Percentiles rank a stretch among this genome's conserved stretches.
Conservation (phyloP, 768 basidiomycete species). For the Podaxis rugospora region DNA sequence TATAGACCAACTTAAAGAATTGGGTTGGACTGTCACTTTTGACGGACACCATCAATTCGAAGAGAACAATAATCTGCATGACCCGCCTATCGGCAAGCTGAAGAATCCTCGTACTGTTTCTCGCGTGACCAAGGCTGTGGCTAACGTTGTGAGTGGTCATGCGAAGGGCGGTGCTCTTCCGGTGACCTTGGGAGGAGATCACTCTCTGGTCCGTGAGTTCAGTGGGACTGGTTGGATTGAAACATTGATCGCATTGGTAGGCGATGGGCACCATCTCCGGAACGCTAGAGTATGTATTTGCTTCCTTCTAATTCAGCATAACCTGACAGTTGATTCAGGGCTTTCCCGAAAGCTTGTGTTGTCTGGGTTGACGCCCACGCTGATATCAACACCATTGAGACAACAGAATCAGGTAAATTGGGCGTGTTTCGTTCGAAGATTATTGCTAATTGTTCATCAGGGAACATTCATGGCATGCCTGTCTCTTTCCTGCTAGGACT, state of each 20-base stretch:
- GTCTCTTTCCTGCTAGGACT: constrained; percentile 84
- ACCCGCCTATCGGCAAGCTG: constrained; percentile 83
- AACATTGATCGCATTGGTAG: constrained; percentile 22
- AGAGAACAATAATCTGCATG: constrained; percentile 54
- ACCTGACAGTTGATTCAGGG: constrained; percentile 30
- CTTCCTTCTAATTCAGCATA: not conserved
- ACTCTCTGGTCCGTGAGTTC: constrained; percentile 67
- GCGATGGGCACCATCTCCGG: constrained; percentile 95
- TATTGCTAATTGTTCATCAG: constrained; percentile 28
- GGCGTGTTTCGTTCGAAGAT: constrained; percentile 8
- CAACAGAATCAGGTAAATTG: constrained; percentile 65
- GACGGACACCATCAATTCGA: constrained; percentile 90
- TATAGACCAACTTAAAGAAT: constrained; percentile 61
- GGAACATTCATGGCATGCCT: constrained; percentile 98
- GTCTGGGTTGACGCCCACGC: constrained; percentile 98
- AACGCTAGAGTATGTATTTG: constrained; percentile 57
- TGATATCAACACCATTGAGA: constrained; percentile 88
- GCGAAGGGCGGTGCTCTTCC: constrained; percentile 77
- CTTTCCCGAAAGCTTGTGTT: constrained; percentile 77
- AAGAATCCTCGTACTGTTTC: constrained; percentile 91
- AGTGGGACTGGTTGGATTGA: constrained; percentile 1
- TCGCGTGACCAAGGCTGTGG: constrained; percentile 74
- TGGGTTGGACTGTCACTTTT: constrained; percentile 90
- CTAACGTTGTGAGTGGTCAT: constrained; percentile 71
- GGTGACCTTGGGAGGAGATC: constrained; percentile 93